Evolutionary conservation across 805 yeast genomes (phyloP).

Genomic region (Pichia manshurica): DNA sequence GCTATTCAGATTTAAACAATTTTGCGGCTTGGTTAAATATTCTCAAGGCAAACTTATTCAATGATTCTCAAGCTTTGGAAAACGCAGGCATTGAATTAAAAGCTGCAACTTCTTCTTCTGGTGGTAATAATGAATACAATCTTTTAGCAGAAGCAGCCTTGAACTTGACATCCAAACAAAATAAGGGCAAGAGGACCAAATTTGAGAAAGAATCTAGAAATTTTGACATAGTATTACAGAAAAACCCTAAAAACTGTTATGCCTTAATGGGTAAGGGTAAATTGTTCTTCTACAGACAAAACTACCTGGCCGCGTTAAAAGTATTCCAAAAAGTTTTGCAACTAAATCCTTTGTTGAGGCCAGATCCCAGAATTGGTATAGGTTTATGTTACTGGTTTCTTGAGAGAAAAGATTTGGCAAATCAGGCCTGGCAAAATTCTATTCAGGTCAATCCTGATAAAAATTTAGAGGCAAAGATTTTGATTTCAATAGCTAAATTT

Average conservation of each 20-base stretch:
- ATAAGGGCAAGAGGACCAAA: constrained; percentile 51
- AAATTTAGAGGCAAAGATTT: constrained; percentile 54
- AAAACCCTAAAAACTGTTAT: constrained; percentile 56
- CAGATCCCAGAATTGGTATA: constrained; percentile 92
- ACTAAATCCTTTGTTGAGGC: constrained; percentile 69
- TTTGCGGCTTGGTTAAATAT: constrained; percentile 72
- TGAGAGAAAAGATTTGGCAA: constrained; percentile 71
- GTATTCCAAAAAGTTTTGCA: constrained; percentile 78
- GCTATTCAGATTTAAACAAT: constrained; percentile 48
- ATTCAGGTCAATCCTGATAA: constrained; percentile 52
- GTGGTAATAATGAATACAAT: constrained; percentile 37
- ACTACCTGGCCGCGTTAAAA: constrained; percentile 68
- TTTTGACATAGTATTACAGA: constrained; percentile 54
- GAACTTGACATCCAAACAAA: constrained; percentile 59
- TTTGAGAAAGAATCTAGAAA: constrained; percentile 67
- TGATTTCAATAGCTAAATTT: constrained; percentile 63
- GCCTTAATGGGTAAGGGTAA: constrained; percentile 86
- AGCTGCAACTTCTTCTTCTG: constrained; percentile 38
- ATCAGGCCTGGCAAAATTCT: constrained; percentile 76
- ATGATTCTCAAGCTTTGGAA: constrained; percentile 21
- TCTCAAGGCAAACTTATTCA: constrained; percentile 32
- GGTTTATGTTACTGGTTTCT: constrained; percentile 92
- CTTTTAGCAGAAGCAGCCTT: constrained; percentile 63
- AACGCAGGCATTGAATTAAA: constrained; percentile 32
- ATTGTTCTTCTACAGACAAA: constrained; percentile 62